A percentile compares a stretch with the other conserved stretches of the same genome.
Conservation (phyloP, 1,284 basidiomycete species). For the Pseudomicrostroma phylloplanum region DNA sequence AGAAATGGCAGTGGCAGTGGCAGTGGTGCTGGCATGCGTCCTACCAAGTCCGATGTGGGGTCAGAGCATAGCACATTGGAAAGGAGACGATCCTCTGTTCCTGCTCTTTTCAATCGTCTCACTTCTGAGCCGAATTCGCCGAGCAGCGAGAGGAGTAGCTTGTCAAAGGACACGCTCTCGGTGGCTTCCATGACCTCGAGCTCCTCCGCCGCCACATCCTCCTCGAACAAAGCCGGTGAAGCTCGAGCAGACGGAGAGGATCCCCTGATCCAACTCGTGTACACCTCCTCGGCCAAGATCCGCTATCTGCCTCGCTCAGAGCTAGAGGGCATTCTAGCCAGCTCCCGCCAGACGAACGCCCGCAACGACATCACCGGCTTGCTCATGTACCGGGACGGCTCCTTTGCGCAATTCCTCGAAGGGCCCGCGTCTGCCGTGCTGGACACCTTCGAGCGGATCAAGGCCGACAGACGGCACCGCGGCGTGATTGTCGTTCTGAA, state of each 20-base stretch:
- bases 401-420: slow-evolving; percentile 31
- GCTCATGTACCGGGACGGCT: slow-evolving; percentile 26
- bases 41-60: no score
- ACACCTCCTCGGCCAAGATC: slow-evolving; percentile 23
- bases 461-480: slow-evolving; percentile 22
- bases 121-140: no score
- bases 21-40: no score
- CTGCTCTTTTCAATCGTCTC: no score
- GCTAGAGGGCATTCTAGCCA: slow-evolving; percentile 19
- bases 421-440: slow-evolving; percentile 21
- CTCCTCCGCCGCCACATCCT: neutral
- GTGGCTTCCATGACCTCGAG: neutral
- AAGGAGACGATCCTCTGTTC: no score
- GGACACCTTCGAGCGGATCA: slow-evolving; percentile 21
- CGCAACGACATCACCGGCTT: slow-evolving; percentile 22
- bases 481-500: slow-evolving; percentile 22
- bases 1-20: no score
- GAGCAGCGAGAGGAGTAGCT: no score
- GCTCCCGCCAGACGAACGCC: slow-evolving; percentile 22
- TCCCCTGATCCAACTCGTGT: slow-evolving; percentile 25
- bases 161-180: no score
- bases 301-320: slow-evolving; percentile 18
- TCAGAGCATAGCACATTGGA: no score
- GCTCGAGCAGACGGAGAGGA: slow-evolving; percentile 4
- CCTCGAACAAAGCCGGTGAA: neutral